A percentile compares a stretch with the other conserved stretches of the same genome.
phyloP scores from a whole-genome alignment of 2,329 filamentous ascomycete genomes.

The Acrocalymma vagum region DNA sequence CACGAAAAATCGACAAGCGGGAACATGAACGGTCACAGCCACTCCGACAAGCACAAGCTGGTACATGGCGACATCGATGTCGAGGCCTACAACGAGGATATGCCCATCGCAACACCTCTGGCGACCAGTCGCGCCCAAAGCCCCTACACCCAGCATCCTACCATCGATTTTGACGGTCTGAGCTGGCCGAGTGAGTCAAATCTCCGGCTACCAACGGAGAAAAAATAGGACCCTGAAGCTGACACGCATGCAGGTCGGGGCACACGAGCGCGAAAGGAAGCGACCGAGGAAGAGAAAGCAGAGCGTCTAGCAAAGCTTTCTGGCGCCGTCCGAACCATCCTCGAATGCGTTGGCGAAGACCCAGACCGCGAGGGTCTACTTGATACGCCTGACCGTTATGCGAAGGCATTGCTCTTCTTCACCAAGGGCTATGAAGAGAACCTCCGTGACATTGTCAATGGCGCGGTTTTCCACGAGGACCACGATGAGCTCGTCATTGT shows the following conservation, averaged over 20 bases:
- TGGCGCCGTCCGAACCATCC: constrained; percentile 68
- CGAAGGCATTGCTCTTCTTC: constrained; percentile 94
- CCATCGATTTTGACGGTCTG: constrained; percentile 64
- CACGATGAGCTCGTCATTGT: constrained; percentile 98
- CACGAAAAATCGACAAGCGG: constrained; percentile 27
- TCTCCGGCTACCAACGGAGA: not conserved
- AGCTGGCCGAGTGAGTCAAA: constrained; percentile 60
- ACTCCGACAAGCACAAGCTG: constrained; percentile 24
- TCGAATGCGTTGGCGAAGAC: constrained; percentile 73
- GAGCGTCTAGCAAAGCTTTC: constrained; percentile 68
- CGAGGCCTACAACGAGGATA: constrained; percentile 63
- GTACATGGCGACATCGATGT: constrained; percentile 48
- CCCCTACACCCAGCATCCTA: constrained; percentile 60
- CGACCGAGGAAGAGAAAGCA: constrained; percentile 65
- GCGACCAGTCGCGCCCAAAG: constrained; percentile 61
- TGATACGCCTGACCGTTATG: constrained; percentile 84
- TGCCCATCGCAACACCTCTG: constrained; percentile 59
- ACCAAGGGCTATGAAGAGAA: constrained; percentile 98
- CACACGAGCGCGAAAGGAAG: constrained; percentile 69
- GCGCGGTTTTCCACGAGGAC: constrained; percentile 93
- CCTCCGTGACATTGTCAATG: constrained; percentile 87
- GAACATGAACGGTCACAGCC: constrained; percentile 19
- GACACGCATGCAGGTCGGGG: constrained; percentile 61
- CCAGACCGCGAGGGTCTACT: constrained; percentile 69
- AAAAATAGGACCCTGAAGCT: constrained; percentile 5